Evolutionary conservation across 2,329 filamentous ascomycete genomes (phyloP).

Genomic region (Salinomyces thailandicus): DNA sequence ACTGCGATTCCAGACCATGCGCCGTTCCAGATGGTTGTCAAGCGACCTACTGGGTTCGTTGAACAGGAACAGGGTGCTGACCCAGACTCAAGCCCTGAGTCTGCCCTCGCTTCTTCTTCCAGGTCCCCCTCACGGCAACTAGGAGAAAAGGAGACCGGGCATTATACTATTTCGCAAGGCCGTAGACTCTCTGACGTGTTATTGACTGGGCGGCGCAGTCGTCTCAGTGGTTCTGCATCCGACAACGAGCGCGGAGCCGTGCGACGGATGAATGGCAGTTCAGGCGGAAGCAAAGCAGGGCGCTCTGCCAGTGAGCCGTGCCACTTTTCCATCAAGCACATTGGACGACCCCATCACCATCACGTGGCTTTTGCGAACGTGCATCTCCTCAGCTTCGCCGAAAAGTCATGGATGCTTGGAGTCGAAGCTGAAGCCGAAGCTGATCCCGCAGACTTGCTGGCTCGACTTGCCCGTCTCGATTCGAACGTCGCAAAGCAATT

Average conservation of each 20-base stretch:
- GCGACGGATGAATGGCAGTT: neutral
- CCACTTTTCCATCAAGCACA: constrained; percentile 15
- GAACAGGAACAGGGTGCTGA: constrained; percentile 6
- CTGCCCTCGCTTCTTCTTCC: constrained; percentile 5
- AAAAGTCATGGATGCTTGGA: constrained; percentile 19
- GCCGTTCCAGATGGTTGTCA: constrained; percentile 12
- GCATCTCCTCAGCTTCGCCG: constrained; percentile 15
- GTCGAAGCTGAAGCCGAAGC: constrained; percentile 18
- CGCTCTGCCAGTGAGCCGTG: constrained; percentile 7
- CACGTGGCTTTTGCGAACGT: constrained; percentile 19
- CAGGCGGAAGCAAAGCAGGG: neutral
- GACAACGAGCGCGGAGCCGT: neutral
- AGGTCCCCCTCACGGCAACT: constrained; percentile 1
- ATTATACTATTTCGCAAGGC: constrained; percentile 1
- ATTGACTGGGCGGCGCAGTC: neutral
- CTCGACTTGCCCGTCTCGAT: constrained; percentile 15
- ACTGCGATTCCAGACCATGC: neutral
- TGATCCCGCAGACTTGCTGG: constrained; percentile 17
- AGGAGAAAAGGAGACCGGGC: neutral
- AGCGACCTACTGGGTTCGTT: constrained; percentile 13
- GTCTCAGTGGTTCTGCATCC: neutral
- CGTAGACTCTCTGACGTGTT: constrained; percentile 1
- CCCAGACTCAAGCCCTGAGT: constrained; percentile 9
- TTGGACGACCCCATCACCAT: constrained; percentile 12
- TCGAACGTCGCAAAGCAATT: constrained; percentile 17